Base-by-base conservation (phyloP, 1,284 basidiomycete genomes). In the Ustilago crameri region DNA sequence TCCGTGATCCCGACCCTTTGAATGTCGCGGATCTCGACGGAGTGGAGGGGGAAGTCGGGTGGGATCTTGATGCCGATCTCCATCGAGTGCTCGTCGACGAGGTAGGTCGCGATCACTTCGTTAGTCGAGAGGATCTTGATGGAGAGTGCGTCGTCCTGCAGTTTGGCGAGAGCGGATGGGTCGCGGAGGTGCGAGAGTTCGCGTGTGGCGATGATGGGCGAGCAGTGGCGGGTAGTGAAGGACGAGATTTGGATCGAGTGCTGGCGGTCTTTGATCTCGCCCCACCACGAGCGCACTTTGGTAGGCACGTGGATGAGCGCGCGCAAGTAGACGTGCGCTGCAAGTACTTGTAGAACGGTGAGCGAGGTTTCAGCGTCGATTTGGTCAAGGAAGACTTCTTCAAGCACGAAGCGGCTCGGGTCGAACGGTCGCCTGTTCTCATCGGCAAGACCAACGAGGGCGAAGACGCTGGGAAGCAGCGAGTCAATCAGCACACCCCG, bases 61-160 rank as follows among this genome's bases (percentile, higher is more conserved):
- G 96, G 96, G 30, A 98, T 89, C 73, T 90, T 89, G 68, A 98
- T 86, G 20, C 89, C 90, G 57, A 99, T 90, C 85, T 98, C 95
- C 80, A 99, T 89, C 41, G 91, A 88, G 80, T 98, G 92, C 68
- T 99, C 96, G 83, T 99, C 96, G 0, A 99, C 91, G 9, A 88
- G 87, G 81, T 97, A 99, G 20, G 82, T 84, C 1, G 85, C 86
- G 15, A 85, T 85, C 5, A 85, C 85, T 70, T 86, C 24, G 58
- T 80, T 80, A 87, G 87, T 24, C 93, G 91, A 81, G 91, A 93
- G 54, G 9, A 82, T 64, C 58, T 74, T 75, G 84, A 98, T 86
- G 7, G 87, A 87, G 65, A 98, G 86, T 49, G 90, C 91, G 75
- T 96, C 94, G 75, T 93, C 91, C 1, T 87, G 87, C 4, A 97